phyloP scores from a whole-genome alignment of 2,329 filamentous ascomycete genomes.

The Pyrenophora tritici-repentis region DNA sequence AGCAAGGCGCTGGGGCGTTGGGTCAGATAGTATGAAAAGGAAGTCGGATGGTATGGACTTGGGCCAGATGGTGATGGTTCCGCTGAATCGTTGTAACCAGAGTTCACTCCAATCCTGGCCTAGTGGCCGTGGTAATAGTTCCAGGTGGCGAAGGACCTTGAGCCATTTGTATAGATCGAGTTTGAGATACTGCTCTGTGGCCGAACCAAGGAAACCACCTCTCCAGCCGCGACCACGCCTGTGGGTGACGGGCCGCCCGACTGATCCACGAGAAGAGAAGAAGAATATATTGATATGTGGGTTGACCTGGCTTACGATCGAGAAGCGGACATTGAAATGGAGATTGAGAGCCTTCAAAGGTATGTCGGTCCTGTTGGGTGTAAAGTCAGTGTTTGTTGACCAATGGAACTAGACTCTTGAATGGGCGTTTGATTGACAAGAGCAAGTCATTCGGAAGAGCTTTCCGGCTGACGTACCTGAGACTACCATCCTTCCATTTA shows the following conservation, averaged over 20 bases:
- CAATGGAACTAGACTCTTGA: no score
- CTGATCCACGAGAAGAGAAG: conserved; percentile 90
- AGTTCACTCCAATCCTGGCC: conserved; percentile 97
- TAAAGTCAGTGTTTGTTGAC: background rate
- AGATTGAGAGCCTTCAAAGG: conserved; percentile 92
- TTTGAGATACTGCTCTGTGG: conserved; percentile 92
- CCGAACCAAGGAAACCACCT: conserved; percentile 90
- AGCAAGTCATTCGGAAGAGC: no score
- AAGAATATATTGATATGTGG: conserved; percentile 99
- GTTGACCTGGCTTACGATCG: conserved; percentile 86
- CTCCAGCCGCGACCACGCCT: conserved; percentile 93
- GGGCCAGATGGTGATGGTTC: conserved; percentile 96
- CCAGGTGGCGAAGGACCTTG: conserved; percentile 88
- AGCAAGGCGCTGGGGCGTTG: conserved; percentile 72
- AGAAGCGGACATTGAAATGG: conserved; percentile 98
- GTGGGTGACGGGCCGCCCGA: conserved; percentile 92
- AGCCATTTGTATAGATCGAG: conserved; percentile 98
- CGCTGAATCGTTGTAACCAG: conserved; percentile 93
- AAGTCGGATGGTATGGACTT: conserved; percentile 80
- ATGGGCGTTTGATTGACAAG: no score
- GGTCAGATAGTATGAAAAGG: conserved; percentile 83
- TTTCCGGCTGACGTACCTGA: conserved; percentile 50
- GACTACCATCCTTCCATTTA: conserved; percentile 97
- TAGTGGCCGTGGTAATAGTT: conserved; percentile 84
- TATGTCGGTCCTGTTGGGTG: conserved; percentile 75